Conservation (phyloP, 2,329 filamentous ascomycete genomes). For the Gaeumannomyces tritici region DNA sequence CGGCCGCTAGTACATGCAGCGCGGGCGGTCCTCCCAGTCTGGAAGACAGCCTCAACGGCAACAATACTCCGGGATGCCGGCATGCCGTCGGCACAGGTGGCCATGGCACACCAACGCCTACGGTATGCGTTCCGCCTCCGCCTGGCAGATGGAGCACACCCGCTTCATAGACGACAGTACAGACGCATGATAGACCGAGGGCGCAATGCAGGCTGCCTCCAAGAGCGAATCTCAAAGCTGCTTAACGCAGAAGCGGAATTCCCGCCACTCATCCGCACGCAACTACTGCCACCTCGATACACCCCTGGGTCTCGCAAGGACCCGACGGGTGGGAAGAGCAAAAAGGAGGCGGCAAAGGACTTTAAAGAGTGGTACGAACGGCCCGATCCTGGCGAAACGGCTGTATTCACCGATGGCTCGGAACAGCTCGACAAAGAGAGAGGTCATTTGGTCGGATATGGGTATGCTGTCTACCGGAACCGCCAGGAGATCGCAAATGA, state of each 20-base stretch:
- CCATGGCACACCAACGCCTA: background rate
- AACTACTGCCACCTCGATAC: background rate
- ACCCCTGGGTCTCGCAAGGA: background rate
- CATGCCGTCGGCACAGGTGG: background rate
- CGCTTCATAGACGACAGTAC: background rate
- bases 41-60: background rate
- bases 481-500: background rate
- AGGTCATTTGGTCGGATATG: background rate
- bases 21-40: background rate
- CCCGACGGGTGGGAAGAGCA: background rate
- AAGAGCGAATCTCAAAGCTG: background rate
- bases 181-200: background rate
- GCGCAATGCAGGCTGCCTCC: background rate
- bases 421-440: background rate
- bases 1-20: background rate
- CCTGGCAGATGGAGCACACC: background rate
- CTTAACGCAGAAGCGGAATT: background rate
- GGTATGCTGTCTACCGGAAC: background rate
- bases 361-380: background rate
- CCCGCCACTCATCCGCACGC: background rate
- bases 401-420: background rate
- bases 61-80: background rate
- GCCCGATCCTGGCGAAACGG: background rate
- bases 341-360: background rate
- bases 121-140: background rate